Base-by-base conservation (phyloP, 1,139 yeast species). In the Hansenula sp. region DNA sequence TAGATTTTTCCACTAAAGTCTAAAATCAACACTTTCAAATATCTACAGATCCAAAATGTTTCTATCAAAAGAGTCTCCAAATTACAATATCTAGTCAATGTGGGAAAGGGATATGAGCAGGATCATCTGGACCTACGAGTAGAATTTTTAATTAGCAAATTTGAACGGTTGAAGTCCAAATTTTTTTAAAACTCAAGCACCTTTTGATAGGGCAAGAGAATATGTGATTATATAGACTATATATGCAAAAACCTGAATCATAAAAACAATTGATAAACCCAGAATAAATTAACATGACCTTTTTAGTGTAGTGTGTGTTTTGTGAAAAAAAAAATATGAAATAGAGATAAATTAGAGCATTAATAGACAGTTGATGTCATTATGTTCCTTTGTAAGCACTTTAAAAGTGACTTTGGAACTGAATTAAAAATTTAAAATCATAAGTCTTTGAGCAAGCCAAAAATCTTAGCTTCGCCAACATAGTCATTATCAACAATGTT, bases 401-500 rank as follows among this genome's bases (percentile, higher is more conserved):
- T 8, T 18, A 21, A 22, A 31, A 21, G 19, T 14, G 27, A 20
- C 3, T 11, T n/a, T 6, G 29, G 11, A 33, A 25, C 22, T 17
- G 35, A 33, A 33, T 33, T 33, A 16, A 31, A 31, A n/a, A 21
- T 16, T 16, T 29, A 18, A 13, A 9, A 13, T 46, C 39, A 53
- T 29, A 53, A 42, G 26, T 47, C 48, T 28, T 53, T 43, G 38
- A 70, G 65, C 37, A 70, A 51, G 8, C 57, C 50, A 56, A 79
- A 79, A 49, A 79, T 73, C 44, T 73, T 69, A 29, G 68, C 66
- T 48, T 74, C 66, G 11, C 56, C 56, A 48, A 82, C 66, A 46
- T 59, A 92, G 58, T 90, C 90, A 60, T 92, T 92, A 66, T 90
- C 94, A 45, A 92, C 97, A 58, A 92, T 77, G 63, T 89, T 90